Percentiles rank a stretch among this genome's conserved stretches.
These are phyloP conservation scores for Trichoderma atrobrunneum DNA, from an alignment of 2,329 filamentous ascomycete species.

Conservation along the genomic window DNA sequence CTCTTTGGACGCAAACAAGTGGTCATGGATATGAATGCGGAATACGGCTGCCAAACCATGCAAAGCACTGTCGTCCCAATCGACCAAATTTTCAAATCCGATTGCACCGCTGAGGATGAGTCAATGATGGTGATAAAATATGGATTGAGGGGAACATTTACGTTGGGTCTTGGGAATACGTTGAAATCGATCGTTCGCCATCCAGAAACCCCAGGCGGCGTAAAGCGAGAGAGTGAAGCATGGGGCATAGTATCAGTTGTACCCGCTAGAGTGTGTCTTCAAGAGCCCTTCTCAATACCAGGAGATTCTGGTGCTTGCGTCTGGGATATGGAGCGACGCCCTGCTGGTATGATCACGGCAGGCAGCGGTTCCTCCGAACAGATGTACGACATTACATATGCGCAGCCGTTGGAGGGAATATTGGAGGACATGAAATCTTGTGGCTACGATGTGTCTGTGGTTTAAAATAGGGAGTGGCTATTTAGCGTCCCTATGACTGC, in stretches of 20 bases:
- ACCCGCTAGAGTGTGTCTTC: background rate
- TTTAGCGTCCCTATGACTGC: background rate
- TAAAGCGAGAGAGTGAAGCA: background rate
- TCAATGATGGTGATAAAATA: background rate
- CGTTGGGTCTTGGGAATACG: background rate
- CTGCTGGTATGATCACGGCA: conserved; percentile 1
- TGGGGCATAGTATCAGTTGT: background rate
- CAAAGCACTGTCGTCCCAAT: background rate
- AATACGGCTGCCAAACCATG: background rate
- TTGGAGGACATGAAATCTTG: background rate
- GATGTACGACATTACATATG: conserved; percentile 8
- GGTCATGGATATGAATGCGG: background rate
- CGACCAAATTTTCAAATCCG: background rate
- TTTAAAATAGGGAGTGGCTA: background rate
- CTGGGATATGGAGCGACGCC: conserved; percentile 2
- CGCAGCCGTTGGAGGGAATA: conserved; percentile 3
- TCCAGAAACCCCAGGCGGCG: background rate
- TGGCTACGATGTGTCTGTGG: conserved; percentile 6
- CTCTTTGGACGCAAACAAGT: background rate
- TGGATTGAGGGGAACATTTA: background rate
- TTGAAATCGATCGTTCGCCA: background rate
- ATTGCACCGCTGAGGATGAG: background rate
- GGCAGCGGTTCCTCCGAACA: background rate
- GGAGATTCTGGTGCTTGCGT: conserved; percentile 8
- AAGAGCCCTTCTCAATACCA: background rate